Conservation (phyloP, 108 stramenopile genomes). For the Nitzschia palea region DNA sequence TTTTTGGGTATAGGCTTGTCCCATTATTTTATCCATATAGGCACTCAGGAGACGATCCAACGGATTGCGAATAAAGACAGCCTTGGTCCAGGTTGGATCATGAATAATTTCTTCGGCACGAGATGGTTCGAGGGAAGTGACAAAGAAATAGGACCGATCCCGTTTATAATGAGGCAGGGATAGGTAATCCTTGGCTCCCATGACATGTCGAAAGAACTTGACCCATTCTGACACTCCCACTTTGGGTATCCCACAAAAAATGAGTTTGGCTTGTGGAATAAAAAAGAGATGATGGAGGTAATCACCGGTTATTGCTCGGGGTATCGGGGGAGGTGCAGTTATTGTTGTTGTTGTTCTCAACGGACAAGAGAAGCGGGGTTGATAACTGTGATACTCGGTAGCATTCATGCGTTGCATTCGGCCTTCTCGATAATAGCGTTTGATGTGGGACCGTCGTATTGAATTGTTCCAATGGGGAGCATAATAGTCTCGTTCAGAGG, state of each 20-base stretch:
- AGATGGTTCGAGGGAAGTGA: constrained; percentile 23
- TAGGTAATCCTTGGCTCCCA: constrained; percentile 54
- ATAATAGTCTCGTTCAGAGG: neutral
- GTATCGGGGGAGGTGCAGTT: neutral
- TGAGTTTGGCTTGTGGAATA: constrained; percentile 45
- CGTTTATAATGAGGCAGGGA: constrained; percentile 48
- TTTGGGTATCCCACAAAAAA: constrained; percentile 63
- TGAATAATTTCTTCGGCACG: constrained; percentile 32
- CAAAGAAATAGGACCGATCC: constrained; percentile 29
- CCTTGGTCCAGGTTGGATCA: constrained; percentile 41
- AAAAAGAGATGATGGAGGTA: constrained; percentile 32
- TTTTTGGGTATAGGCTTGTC: neutral
- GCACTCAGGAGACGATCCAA: constrained; percentile 44
- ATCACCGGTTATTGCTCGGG: neutral
- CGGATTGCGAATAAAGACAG: constrained; percentile 54
- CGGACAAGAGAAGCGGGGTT: neutral
- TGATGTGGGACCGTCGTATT: neutral
- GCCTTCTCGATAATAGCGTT: neutral
- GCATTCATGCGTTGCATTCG: neutral
- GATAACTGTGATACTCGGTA: neutral
- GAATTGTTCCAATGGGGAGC: neutral
- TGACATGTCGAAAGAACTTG: constrained; percentile 39
- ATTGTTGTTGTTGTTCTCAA: neutral
- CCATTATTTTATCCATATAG: constrained; percentile 39
- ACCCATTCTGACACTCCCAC: constrained; percentile 52